phyloP scores from a whole-genome alignment of 768 basidiomycete genomes.

The Tricholoma sp. region DNA sequence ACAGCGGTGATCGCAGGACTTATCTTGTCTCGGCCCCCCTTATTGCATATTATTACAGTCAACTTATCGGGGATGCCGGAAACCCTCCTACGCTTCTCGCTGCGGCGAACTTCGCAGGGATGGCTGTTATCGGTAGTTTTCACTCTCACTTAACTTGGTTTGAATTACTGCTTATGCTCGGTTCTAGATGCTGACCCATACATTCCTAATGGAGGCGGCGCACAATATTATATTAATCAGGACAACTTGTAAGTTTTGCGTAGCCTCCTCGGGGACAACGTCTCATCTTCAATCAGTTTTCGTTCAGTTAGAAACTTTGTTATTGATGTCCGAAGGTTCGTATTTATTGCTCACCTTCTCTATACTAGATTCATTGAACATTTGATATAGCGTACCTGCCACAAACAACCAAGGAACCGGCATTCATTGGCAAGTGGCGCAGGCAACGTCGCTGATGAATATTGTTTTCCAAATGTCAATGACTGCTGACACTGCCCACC shows the following conservation, averaged over 20 bases:
- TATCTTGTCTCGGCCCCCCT: conserved; percentile 67
- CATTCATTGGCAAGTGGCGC: conserved; percentile 82
- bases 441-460: conserved; percentile 71
- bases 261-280: too few relatives aligned
- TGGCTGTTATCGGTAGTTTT: conserved; percentile 67
- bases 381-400: conserved; percentile 39
- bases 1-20: conserved; percentile 33
- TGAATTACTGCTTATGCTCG: not conserved
- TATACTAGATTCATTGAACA: not conserved
- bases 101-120: conserved; percentile 53
- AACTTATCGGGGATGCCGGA: conserved; percentile 71
- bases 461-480: conserved; percentile 69
- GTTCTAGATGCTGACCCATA: conserved; percentile 69
- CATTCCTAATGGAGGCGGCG: conserved; percentile 53
- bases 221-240: conserved; percentile 59
- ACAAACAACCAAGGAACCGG: conserved; percentile 52
- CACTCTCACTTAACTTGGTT: too few relatives aligned
- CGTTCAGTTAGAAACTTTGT: conserved; percentile 71
- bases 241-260: conserved; percentile 55
- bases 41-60: conserved; percentile 69
- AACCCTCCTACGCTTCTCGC: conserved; percentile 65
- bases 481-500: conserved; percentile 55
- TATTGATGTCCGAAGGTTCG: conserved; percentile 54
- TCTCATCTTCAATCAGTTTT: conserved; percentile 34
- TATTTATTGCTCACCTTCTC: not conserved